Evolutionary conservation across 192 early-diverging fungal species (phyloP).

Genomic region (Backusella liffmaniae): DNA sequence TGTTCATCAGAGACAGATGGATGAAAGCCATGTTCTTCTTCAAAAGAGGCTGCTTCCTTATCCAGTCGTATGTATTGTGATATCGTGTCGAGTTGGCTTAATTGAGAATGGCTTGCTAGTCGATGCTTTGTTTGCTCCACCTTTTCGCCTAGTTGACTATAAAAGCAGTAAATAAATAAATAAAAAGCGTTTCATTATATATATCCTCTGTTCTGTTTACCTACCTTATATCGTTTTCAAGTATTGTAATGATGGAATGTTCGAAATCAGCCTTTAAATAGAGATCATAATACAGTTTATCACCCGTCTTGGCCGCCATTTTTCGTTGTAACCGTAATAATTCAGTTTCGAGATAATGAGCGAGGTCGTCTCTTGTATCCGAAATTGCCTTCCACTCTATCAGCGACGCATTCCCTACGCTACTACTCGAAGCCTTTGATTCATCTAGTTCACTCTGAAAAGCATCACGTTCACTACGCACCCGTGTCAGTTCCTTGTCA

Average conservation of each 20-base stretch:
- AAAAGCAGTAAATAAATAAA: too few relatives aligned
- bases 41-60: background rate
- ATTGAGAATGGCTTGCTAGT: background rate
- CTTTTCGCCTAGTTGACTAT: background rate
- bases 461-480: conserved; percentile 29
- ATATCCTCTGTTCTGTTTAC: background rate
- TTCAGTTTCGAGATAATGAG: conserved; percentile 4
- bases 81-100: background rate
- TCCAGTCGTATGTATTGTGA: background rate
- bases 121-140: background rate
- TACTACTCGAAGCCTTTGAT: conserved; percentile 16
- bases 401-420: conserved; percentile 8
- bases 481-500: conserved; percentile 19
- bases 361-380: conserved; percentile 15
- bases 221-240: conserved; percentile 13
- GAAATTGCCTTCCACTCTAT: conserved; percentile 14
- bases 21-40: conserved; percentile 18
- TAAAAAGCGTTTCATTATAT: too few relatives aligned
- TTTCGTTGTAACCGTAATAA: conserved; percentile 5
- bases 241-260: background rate
- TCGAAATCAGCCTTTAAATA: background rate
- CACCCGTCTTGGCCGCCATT: conserved; percentile 17
- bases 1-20: conserved; percentile 10
- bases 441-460: conserved; percentile 28
- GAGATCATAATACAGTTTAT: conserved; percentile 6